phyloP scores from a whole-genome alignment of 345 rosid genomes.

The Carallia pectinifolia region DNA sequence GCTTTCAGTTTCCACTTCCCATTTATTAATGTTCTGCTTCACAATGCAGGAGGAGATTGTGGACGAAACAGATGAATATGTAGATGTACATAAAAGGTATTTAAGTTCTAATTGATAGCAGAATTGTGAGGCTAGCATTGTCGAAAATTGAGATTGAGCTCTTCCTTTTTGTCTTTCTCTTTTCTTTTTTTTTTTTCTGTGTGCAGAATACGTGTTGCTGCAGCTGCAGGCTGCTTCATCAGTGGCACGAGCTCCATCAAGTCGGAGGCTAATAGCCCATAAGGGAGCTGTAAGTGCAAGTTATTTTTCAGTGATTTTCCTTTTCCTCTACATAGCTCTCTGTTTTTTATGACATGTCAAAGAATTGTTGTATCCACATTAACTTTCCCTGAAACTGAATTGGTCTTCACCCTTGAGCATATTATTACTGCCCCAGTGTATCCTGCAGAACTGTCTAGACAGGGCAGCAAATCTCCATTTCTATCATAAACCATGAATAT shows the following conservation, averaged over 20 bases:
- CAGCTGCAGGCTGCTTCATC: constrained; percentile 95
- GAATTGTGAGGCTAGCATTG: not conserved
- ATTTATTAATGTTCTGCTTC: not conserved
- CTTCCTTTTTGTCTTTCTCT: not conserved
- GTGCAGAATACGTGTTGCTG: constrained; percentile 92
- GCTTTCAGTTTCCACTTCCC: not conserved
- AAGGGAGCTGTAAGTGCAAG: constrained; percentile 53
- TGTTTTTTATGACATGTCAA: not conserved
- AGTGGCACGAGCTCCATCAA: constrained; percentile 82
- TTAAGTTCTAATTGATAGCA: not conserved
- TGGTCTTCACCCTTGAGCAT: not conserved
- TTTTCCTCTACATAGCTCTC: not conserved
- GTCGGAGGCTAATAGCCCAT: constrained; percentile 59
- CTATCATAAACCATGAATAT: too few species aligned
- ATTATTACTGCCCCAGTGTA: too few species aligned
- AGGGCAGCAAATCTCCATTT: not conserved
- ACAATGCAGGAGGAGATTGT: constrained; percentile 85
- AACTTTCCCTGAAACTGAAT: not conserved
- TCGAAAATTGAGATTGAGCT: not conserved
- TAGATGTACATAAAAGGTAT: constrained; percentile 93
- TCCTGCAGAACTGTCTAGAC: too few species aligned
- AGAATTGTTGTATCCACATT: not conserved
- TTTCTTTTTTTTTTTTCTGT: not conserved
- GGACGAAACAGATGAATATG: constrained; percentile 96
- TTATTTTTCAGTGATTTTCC: not conserved